Conservation (phyloP, 768 basidiomycete genomes). For the Hygrocybe coccinea region DNA sequence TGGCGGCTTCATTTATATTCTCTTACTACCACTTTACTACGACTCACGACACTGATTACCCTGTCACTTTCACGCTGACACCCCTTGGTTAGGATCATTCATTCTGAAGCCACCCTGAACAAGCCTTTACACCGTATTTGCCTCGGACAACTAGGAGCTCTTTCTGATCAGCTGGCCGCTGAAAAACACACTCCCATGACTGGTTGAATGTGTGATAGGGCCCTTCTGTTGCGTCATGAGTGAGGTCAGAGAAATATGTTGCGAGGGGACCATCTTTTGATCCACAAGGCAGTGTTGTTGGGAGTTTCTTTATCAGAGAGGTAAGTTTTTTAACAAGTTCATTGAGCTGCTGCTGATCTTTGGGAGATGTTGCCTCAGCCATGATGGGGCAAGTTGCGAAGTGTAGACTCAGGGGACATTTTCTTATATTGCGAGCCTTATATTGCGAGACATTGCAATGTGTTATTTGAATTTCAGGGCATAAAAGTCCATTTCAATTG, state of each 20-base stretch:
- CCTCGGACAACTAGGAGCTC: background rate
- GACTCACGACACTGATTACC: no score
- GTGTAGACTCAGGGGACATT: no score
- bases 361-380: background rate
- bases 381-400: background rate
- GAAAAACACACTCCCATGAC: background rate
- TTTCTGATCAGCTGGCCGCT: background rate
- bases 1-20: no score
- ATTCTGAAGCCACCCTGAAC: no score
- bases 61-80: no score
- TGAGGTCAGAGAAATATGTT: background rate
- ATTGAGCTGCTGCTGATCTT: background rate
- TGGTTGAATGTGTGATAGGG: slow-evolving; percentile 1
- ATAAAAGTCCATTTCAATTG: background rate
- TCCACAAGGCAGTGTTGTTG: slow-evolving; percentile 1
- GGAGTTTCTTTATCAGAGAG: background rate
- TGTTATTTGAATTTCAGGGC: background rate
- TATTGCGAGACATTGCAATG: no score
- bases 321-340: background rate
- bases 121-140: no score
- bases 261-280: background rate
- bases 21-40: no score
- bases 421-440: no score
- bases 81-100: no score
- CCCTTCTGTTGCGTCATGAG: background rate